Conservation (phyloP, 192 early-diverging fungal genomes). For the Mortierella antarctica region DNA sequence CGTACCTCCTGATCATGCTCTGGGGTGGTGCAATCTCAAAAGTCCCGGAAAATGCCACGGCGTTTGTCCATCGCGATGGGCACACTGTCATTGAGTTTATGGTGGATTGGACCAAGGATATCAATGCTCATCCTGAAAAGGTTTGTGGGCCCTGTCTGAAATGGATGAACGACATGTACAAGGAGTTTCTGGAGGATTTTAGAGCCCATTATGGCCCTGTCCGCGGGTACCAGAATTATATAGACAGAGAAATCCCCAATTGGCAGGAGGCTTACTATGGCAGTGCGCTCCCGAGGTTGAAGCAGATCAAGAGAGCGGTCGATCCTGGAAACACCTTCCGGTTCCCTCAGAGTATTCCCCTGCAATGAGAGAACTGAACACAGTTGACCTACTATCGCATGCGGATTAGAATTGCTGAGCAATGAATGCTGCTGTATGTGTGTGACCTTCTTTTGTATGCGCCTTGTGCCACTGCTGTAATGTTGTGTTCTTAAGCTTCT, state of each 20-base stretch:
- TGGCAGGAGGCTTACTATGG: constrained; percentile 55
- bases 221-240: constrained; percentile 56
- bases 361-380: constrained; percentile 4
- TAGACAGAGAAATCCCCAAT: constrained; percentile 45
- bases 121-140: constrained; percentile 35
- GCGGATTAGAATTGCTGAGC: too few relatives aligned
- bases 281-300: constrained; percentile 23
- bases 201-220: neutral
- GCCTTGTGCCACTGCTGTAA: too few relatives aligned
- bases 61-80: constrained; percentile 52
- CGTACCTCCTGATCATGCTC: constrained; percentile 53
- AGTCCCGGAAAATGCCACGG: constrained; percentile 13
- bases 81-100: constrained; percentile 53
- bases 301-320: constrained; percentile 29
- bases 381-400: too few relatives aligned
- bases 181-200: constrained; percentile 46
- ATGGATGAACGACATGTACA: constrained; percentile 47
- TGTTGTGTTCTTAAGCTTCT: too few relatives aligned
- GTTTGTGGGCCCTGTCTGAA: constrained; percentile 29
- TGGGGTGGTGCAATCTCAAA: constrained; percentile 46
- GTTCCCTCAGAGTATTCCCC: constrained; percentile 56
- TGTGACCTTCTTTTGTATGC: too few relatives aligned
- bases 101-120: constrained; percentile 28
- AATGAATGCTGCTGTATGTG: too few relatives aligned
- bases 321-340: constrained; percentile 52